Conservation (phyloP, 495 filamentous ascomycete species). For the Penicillium herquei region DNA sequence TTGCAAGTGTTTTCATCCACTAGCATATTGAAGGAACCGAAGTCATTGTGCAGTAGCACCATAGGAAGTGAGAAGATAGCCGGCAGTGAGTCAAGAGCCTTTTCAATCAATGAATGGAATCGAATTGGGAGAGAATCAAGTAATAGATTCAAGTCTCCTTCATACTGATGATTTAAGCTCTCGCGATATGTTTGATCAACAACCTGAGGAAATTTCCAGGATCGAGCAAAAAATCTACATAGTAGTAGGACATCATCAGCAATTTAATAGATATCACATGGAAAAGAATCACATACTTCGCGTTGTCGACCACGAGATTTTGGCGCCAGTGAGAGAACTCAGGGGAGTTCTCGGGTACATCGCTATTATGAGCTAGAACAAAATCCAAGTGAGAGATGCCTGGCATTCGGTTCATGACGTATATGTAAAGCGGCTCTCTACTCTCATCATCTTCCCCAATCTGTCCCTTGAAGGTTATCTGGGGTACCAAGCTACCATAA, state of each 20-base stretch:
- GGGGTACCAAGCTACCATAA: constrained; percentile 29
- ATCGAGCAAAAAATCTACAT: constrained; percentile 32
- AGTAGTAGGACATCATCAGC: too few relatives aligned
- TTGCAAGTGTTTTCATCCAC: constrained; percentile 34
- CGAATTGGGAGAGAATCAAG: not conserved
- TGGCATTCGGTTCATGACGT: not conserved
- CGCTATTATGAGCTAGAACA: not conserved
- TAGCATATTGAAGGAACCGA: constrained; percentile 38
- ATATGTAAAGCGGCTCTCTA: not conserved
- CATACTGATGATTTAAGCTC: constrained; percentile 18
- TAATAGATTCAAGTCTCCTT: constrained; percentile 19
- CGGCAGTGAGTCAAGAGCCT: constrained; percentile 25
- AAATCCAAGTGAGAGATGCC: not conserved
- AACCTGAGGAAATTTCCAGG: constrained; percentile 32
- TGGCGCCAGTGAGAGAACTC: not conserved
- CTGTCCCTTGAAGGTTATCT: not conserved
- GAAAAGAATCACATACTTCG: too few relatives aligned
- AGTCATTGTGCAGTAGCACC: constrained; percentile 38
- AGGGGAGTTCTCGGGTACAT: not conserved
- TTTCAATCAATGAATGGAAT: constrained; percentile 23
- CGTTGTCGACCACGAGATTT: not conserved
- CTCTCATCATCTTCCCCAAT: not conserved
- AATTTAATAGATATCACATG: too few relatives aligned
- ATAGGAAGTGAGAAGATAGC: constrained; percentile 37
- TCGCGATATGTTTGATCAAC: constrained; percentile 26